Base-by-base conservation (phyloP, 768 basidiomycete species). In the Suillus luteus region DNA sequence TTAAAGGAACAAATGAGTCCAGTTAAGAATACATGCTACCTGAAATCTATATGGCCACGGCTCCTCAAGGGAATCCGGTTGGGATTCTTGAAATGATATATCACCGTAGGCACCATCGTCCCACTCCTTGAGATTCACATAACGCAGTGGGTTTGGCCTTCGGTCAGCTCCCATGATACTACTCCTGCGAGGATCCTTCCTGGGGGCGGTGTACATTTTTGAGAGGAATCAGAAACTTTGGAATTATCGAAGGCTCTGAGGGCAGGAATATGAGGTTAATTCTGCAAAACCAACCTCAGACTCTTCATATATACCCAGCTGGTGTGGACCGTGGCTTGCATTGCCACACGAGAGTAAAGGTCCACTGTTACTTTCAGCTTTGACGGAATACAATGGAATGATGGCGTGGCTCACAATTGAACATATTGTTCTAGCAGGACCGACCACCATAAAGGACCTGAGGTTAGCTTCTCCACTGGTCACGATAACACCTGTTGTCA, bases 21-120 rank as follows among this genome's bases (percentile, higher is more conserved):
- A 27, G 37, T 33, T 6, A 17, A 9, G 37, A 35, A 24, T 24
- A 9, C 24, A 46, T 65, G 38, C 3, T n/a, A 75, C 78, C 70
- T 78, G 73, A 74, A 88, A 88, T 15, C 78, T 78, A 67, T 82
- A 86, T 41, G 79, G 77, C 76, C 83, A 82, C 0, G 84, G 74
- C 37, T 86, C 83, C 54, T 85, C 80, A 8, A 86, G 72, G 60
- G 80, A 78, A 24, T 72, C 66, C n/a, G 81, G 80, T 37, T 75
- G 69, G 15, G 64, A 67, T 40, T 76, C 75, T 33, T 38, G 41
- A 48, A 58, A 75, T 33, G 64, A 8, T 15, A 58, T 22, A 44
- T 63, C 41, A n/a, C 55, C 59, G 67, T 74, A 75, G 12, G 17
- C 3, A 3, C 69, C 65, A 35, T 75, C 74, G 22, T 75, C 65